These are phyloP conservation scores for Beauveria australis DNA, from an alignment of 2,329 filamentous ascomycete species.

Conservation along the genomic window DNA sequence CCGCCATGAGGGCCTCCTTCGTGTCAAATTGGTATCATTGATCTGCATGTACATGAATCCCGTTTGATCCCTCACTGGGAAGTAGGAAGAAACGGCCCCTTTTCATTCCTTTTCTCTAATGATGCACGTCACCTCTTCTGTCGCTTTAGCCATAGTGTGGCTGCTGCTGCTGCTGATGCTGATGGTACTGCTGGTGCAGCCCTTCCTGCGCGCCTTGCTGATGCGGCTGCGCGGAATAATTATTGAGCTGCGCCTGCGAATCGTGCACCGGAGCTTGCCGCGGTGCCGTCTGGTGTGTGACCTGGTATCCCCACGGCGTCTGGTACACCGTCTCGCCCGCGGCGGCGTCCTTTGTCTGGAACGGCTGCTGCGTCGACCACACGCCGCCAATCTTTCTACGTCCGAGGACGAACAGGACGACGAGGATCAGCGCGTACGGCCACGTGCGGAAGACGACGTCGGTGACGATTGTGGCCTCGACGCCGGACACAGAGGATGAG, in stretches of 20 bases:
- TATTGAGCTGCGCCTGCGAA: neutral
- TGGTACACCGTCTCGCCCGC: conserved; percentile 4
- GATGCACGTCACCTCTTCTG: neutral
- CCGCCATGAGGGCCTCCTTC: neutral
- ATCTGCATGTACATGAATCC: neutral
- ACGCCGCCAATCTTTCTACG: conserved; percentile 10
- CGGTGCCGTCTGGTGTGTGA: neutral
- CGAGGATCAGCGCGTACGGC: neutral
- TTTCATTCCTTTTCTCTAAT: neutral
- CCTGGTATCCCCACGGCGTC: conserved; percentile 8
- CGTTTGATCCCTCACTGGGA: neutral
- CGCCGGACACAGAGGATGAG: neutral
- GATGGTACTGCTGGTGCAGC: neutral
- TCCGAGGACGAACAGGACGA: conserved; percentile 1
- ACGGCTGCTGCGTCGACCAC: conserved; percentile 9
- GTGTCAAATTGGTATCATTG: neutral
- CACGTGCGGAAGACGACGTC: conserved; percentile 1
- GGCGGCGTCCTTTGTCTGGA: conserved; percentile 1
- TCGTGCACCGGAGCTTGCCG: neutral
- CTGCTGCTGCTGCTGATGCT: neutral
- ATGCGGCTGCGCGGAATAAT: neutral
- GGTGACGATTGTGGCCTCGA: neutral
- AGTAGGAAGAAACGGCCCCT: neutral
- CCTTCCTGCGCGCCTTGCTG: neutral
- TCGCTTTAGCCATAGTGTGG: conserved; percentile 1